Base-by-base conservation (phyloP, 1,284 basidiomycete species). In the Pseudozyma flocculosa region DNA sequence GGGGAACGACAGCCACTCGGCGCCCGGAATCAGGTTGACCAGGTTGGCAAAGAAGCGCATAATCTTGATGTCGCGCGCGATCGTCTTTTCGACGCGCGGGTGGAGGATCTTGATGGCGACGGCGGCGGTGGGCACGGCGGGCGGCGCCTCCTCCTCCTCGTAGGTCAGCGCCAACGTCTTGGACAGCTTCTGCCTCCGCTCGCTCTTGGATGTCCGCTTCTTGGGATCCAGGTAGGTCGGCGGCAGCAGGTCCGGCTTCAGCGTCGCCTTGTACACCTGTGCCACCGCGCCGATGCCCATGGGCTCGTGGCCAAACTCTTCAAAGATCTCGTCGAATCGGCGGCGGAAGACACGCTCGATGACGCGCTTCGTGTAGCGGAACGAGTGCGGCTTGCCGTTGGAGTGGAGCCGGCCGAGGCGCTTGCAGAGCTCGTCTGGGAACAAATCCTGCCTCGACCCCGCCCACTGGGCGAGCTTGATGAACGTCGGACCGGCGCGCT, bases 401-500 rank as follows among this genome's bases (percentile, higher is more conserved):
- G 93, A 96, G 76, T 99, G 95, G 15, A 97, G 82, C 50, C 86
- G 85, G 43, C 90, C 90, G 70, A 99, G 83, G 59, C 85, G 84
- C 52, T 89, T 84, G 78, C 95, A 99, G 4, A 99, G 85, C n/a
- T 85, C 80, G n/a, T 87, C 83, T 1, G 95, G 91, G 80, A 99
- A 98, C 5, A 99, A 82, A 78, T 99, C 95, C 42, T 88, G 88
- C 48, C 95, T 85, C 24, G 92, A 93, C 5, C 89, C 95, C 1
- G 95, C 95, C 95, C 95, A 99, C 84, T 99, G 95, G 1, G 91
- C 90, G 45, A 98, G 84, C 89, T 99, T 99, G 80, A 92, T 92
- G 78, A 98, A 98, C 0, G 92, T 95, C 3, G 95, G 95, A 1
- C 95, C 95, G 5, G 94, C 94, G 11, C 86, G 82, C 79, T 94